Percentiles rank a stretch among this genome's conserved stretches.
Conservation (phyloP, 108 stramenopile genomes). For the Cyclotella atomus region DNA sequence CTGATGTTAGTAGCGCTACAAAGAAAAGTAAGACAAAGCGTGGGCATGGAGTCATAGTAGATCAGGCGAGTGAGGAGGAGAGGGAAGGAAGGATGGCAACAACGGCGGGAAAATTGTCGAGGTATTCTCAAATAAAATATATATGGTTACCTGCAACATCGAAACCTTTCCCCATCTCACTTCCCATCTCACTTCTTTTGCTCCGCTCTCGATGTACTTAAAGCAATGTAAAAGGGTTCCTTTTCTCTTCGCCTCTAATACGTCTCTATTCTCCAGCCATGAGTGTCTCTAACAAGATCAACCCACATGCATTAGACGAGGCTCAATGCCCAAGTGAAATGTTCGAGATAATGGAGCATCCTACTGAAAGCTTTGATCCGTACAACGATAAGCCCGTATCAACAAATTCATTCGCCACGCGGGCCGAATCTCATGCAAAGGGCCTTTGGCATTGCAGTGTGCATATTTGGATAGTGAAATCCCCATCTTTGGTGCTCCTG, state of each 20-base stretch:
- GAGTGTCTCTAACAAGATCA: slow-evolving; percentile 2
- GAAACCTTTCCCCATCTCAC: no score
- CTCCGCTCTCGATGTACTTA: no score
- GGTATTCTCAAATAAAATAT: no score
- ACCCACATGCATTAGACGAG: slow-evolving; percentile 29
- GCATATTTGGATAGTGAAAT: slow-evolving; percentile 53
- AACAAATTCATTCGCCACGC: slow-evolving; percentile 9
- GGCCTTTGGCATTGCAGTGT: slow-evolving; percentile 48
- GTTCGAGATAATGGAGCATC: slow-evolving; percentile 51
- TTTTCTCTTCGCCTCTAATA: no score
- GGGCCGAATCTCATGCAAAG: slow-evolving; percentile 21
- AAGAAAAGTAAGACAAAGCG: neutral
- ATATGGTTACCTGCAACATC: no score
- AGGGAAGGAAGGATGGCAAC: no score
- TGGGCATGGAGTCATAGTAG: neutral
- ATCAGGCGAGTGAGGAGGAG: no score
- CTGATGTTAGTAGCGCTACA: neutral
- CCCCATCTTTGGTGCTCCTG: slow-evolving; percentile 20
- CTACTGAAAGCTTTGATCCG: slow-evolving; percentile 40
- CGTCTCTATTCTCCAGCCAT: neutral
- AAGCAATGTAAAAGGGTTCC: no score
- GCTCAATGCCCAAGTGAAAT: slow-evolving; percentile 49
- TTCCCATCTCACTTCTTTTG: no score
- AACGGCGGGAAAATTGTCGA: no score
- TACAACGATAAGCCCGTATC: slow-evolving; percentile 32